Percentiles rank a stretch among this genome's conserved stretches.
Evolutionary conservation across 352 stramenopile genomes (phyloP).

Genomic region (Phytophthora podocarpi): DNA sequence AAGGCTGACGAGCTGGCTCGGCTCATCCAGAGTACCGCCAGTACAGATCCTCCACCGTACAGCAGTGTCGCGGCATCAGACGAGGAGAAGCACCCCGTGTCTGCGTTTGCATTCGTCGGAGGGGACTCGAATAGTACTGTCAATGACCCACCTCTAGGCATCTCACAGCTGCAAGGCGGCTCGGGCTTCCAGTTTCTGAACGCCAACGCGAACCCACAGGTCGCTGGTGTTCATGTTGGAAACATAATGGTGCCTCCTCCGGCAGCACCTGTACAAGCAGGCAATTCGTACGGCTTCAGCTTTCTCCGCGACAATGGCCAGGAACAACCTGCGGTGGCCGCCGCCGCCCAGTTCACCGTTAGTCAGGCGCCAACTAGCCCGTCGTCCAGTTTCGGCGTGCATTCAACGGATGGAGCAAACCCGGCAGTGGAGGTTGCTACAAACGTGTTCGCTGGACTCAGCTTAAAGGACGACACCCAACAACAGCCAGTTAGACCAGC

Average conservation of each 20-base stretch:
- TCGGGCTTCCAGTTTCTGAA: slow-evolving; percentile 57
- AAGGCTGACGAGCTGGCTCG: slow-evolving; percentile 66
- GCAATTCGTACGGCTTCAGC: slow-evolving; percentile 51
- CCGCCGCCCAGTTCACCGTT: slow-evolving; percentile 10
- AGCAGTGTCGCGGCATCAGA: slow-evolving; percentile 17
- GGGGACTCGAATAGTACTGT: slow-evolving; percentile 28
- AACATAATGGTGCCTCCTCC: slow-evolving; percentile 25
- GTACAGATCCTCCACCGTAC: slow-evolving; percentile 16
- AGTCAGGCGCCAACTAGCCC: slow-evolving; percentile 34
- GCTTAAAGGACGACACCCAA: slow-evolving; percentile 34
- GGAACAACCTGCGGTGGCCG: slow-evolving; percentile 12
- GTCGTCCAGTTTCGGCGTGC: slow-evolving; percentile 48
- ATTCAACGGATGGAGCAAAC: slow-evolving; percentile 24
- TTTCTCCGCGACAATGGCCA: slow-evolving; percentile 42
- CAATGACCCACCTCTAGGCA: slow-evolving; percentile 36
- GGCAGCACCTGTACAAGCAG: slow-evolving; percentile 23
- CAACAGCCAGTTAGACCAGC: slow-evolving; percentile 16
- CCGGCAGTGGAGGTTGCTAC: slow-evolving; percentile 21
- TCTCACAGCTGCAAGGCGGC: slow-evolving; percentile 40
- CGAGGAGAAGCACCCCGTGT: slow-evolving; percentile 43
- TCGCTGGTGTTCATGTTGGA: slow-evolving; percentile 18
- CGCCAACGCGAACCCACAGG: slow-evolving; percentile 31
- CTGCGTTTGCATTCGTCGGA: slow-evolving; percentile 63
- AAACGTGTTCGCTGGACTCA: slow-evolving; percentile 67
- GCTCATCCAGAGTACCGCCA: slow-evolving; percentile 62